Percentiles rank a stretch among this genome's conserved stretches.
Evolutionary conservation across 352 stramenopile species (phyloP).

Genomic region (Phytophthora citricola): DNA sequence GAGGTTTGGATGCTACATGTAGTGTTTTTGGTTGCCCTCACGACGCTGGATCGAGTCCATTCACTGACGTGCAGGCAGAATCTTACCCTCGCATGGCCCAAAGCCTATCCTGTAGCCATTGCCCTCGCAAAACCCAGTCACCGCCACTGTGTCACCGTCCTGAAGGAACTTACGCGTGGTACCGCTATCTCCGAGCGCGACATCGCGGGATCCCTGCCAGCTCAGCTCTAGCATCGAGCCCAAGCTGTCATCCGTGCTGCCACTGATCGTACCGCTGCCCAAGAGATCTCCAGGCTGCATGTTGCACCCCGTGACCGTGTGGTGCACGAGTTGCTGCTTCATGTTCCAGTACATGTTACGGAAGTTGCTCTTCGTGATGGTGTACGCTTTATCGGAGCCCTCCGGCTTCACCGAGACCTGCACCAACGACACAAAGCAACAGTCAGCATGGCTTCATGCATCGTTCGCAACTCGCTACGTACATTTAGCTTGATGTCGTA

Average conservation of each 20-base stretch:
- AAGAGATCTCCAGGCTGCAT: constrained; percentile 96
- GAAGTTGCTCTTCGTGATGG: constrained; percentile 95
- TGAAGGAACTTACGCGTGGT: constrained; percentile 94
- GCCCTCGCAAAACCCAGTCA: constrained; percentile 93
- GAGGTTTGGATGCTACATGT: background rate
- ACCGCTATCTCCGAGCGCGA: constrained; percentile 76
- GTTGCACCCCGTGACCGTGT: constrained; percentile 97
- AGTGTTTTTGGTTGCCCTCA: background rate
- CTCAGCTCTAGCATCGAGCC: constrained; percentile 97
- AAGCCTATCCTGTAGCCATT: constrained; percentile 95
- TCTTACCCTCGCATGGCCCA: constrained; percentile 91
- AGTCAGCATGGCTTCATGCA: constrained; percentile 20
- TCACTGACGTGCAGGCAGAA: constrained; percentile 88
- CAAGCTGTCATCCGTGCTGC: constrained; percentile 85
- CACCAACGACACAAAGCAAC: constrained; percentile 8
- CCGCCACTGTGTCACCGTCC: constrained; percentile 94
- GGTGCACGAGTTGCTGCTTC: constrained; percentile 97
- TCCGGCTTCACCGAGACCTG: constrained; percentile 71
- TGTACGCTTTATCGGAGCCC: constrained; percentile 54
- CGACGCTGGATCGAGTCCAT: background rate
- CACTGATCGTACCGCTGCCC: constrained; percentile 95
- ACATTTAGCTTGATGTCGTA: constrained; percentile 92
- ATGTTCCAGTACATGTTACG: constrained; percentile 98
- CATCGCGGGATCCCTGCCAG: constrained; percentile 92
- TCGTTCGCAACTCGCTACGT: constrained; percentile 3